These are phyloP conservation scores for Psilocybe cyanescens DNA, from an alignment of 768 basidiomycete species.

Conservation along the genomic window DNA sequence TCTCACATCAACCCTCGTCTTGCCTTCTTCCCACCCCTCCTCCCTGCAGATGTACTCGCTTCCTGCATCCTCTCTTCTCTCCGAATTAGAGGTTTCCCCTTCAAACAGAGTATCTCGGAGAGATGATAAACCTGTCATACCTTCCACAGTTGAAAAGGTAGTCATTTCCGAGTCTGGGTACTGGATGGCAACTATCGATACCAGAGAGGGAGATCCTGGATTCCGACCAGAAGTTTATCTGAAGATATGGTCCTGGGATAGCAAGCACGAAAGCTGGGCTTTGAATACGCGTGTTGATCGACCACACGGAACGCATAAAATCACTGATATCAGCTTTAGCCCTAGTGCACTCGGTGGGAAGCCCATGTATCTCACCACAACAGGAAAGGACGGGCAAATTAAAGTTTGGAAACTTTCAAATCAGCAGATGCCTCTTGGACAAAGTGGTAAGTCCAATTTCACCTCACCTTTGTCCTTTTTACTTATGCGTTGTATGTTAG, in stretches of 20 bases:
- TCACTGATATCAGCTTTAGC: conserved; percentile 74
- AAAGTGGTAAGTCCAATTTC: neutral
- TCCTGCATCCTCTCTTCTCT: conserved; percentile 65
- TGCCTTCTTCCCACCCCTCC: conserved; percentile 94
- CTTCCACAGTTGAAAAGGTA: conserved; percentile 73
- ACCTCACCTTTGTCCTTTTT: neutral
- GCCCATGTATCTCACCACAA: conserved; percentile 63
- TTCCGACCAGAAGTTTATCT: conserved; percentile 76
- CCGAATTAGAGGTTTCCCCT: conserved; percentile 91
- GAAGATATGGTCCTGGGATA: conserved; percentile 91
- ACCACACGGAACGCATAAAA: conserved; percentile 72
- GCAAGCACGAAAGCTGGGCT: conserved; percentile 60
- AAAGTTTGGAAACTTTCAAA: conserved; percentile 80
- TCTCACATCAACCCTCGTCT: conserved; percentile 72
- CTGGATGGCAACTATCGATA: conserved; percentile 94
- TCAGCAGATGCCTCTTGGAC: conserved; percentile 32
- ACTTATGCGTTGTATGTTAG: conserved; percentile 35
- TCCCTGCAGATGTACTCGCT: conserved; percentile 93
- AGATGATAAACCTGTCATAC: conserved; percentile 77
- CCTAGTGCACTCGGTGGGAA: conserved; percentile 39
- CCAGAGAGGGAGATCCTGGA: conserved; percentile 65
- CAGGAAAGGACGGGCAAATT: conserved; percentile 73
- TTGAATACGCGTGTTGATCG: conserved; percentile 90
- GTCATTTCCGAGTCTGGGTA: conserved; percentile 69
- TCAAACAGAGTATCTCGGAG: conserved; percentile 88